phyloP scores from a whole-genome alignment of 108 stramenopile species.

The Parietichytrium sp. region DNA sequence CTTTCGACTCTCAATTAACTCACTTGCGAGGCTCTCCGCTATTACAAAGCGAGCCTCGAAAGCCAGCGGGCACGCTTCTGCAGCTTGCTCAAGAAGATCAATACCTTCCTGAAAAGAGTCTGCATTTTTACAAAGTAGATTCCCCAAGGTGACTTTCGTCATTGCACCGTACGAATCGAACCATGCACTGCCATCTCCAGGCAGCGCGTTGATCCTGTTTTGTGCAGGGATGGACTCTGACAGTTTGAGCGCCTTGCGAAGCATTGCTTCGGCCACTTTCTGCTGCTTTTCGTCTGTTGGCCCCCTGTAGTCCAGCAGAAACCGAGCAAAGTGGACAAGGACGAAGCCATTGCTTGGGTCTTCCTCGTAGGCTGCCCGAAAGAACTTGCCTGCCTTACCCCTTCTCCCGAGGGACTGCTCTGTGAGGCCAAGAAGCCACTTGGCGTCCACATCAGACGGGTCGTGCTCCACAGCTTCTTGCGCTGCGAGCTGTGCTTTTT shows the following conservation, averaged over 20 bases:
- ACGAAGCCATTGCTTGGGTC: not conserved
- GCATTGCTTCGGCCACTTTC: not conserved
- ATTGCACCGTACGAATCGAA: too few species aligned
- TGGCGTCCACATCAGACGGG: not conserved
- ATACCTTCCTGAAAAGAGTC: too few species aligned
- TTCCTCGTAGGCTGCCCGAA: not conserved
- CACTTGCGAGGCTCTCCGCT: not conserved
- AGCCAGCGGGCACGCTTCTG: not conserved
- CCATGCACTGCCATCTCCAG: too few species aligned
- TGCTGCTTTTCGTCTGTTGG: slow-evolving; percentile 17
- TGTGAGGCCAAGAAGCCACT: not conserved
- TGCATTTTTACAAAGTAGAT: too few species aligned
- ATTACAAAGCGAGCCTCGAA: not conserved
- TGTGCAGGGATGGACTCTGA: not conserved
- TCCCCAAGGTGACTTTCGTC: too few species aligned
- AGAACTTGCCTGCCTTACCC: slow-evolving; percentile 11
- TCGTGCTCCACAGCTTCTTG: not conserved
- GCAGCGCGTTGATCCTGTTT: not conserved
- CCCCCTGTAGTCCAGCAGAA: slow-evolving; percentile 29
- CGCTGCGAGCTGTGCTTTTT: not conserved
- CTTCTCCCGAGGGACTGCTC: not conserved
- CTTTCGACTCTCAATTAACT: not conserved
- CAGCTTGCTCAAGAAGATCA: not conserved
- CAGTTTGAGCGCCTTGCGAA: not conserved
- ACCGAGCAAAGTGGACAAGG: not conserved